Base-by-base conservation (phyloP, 1,284 basidiomycete genomes). In the Boletus austroedulis region DNA sequence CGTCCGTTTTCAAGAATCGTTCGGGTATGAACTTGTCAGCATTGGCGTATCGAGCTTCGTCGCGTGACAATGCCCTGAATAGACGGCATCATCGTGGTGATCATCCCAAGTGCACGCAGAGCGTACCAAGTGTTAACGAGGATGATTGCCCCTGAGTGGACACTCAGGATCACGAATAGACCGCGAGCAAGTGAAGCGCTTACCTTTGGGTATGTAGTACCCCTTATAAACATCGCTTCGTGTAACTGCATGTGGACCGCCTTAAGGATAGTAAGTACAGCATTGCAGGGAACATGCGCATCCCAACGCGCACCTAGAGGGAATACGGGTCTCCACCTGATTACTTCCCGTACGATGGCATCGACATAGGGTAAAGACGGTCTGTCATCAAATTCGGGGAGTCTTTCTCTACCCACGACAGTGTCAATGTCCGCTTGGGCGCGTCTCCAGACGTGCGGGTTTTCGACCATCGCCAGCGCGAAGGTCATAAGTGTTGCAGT, bases 301-400 rank as follows among this genome's bases (percentile, higher is more conserved):
- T 6, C 14, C 5, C 4, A 23, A 10, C 24, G 36, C 38, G 19
- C 19, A 50, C 54, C 54, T 24, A 44, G 12, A 9, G 67, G 67
- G 6, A 45, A 21, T 5, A 64, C 56, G 0, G 64, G 68, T 24
- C 56, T 51, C 66, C 65, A 70, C 31, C 65, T 68, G 56, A 61
- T 43, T 15, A 43, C 68, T 61, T 81, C 79, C 40, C 73, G 73
- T 5, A 80, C 53, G 7, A 77, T 53, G 0, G 73, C 73, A 0
- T 71, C 65, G 5, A 78, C 56, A 53, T 76, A 80, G 0, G 76
- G 75, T 31, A 81, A 62, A 0, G 57, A 56, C 1, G 64, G 54
- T 32, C 73, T 63, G 52, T 81, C 80, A 3, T 65, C 63, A 29
- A 78, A 76, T 0, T 65, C 70, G 0, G 80, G 80, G 1, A 81